These are phyloP conservation scores for Komagataea norvegica DNA, from an alignment of 1,139 yeast genomes.

Conservation along the genomic window DNA sequence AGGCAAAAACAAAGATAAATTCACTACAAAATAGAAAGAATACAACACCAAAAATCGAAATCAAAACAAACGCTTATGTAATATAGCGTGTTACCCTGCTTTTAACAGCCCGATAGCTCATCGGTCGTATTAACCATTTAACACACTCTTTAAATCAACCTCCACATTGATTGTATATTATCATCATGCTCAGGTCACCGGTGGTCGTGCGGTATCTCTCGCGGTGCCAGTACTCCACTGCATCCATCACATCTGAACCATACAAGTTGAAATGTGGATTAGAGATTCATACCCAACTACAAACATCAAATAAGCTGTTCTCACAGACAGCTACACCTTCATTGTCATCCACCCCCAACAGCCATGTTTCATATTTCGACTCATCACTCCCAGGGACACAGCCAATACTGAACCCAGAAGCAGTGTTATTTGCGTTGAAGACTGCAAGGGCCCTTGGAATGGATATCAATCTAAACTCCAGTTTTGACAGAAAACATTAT, in stretches of 20 bases:
- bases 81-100: too few species aligned
- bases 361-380: slow-evolving; percentile 74
- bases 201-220: neutral
- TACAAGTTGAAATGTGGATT: slow-evolving; percentile 70
- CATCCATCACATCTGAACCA: neutral
- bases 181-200: too few species aligned
- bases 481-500: slow-evolving; percentile 92
- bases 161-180: too few species aligned
- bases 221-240: slow-evolving; percentile 5
- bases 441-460: slow-evolving; percentile 72
- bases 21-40: too few species aligned
- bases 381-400: slow-evolving; percentile 91
- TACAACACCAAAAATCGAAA: too few species aligned
- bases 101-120: too few species aligned
- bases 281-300: slow-evolving; percentile 88
- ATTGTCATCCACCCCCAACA: slow-evolving; percentile 52
- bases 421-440: slow-evolving; percentile 62
- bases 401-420: slow-evolving; percentile 76
- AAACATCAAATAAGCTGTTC: slow-evolving; percentile 70
- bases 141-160: too few species aligned
- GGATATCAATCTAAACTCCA: slow-evolving; percentile 48
- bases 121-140: too few species aligned
- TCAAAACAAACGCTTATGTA: slow-evolving; percentile 2
- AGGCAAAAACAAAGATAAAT: too few species aligned
- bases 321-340: slow-evolving; percentile 49